A percentile compares a stretch with the other conserved stretches of the same genome.
Conservation (phyloP, 2,329 filamentous ascomycete genomes). For the Kalmusia sp. region DNA sequence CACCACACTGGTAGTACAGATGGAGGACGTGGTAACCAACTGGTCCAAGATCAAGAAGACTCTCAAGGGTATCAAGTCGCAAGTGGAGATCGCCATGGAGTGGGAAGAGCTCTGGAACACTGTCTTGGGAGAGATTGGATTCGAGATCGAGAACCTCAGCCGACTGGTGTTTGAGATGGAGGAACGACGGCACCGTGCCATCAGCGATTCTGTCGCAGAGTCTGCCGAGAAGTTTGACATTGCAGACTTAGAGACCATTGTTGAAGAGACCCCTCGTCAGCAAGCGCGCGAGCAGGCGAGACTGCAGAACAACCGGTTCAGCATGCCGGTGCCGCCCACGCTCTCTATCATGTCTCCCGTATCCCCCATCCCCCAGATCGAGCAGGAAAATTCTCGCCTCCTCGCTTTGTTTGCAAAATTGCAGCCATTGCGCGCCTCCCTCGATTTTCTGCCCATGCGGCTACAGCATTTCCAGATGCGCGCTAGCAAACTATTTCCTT, state of each 20-base stretch:
- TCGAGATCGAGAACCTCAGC: conserved; percentile 81
- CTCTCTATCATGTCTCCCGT: conserved; percentile 69
- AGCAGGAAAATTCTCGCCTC: conserved; percentile 85
- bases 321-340: conserved; percentile 66
- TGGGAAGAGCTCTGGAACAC: conserved; percentile 98
- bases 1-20: conserved; percentile 78
- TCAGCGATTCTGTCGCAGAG: conserved; percentile 64
- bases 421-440: conserved; percentile 88
- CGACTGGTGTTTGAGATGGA: conserved; percentile 97
- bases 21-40: conserved; percentile 84
- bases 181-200: conserved; percentile 84
- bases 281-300: conserved; percentile 63
- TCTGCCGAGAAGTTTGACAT: conserved; percentile 75
- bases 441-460: conserved; percentile 96
- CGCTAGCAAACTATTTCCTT: conserved; percentile 81
- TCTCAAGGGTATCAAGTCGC: conserved; percentile 80
- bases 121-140: conserved; percentile 90
- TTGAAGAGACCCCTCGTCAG: conserved; percentile 78
- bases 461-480: conserved; percentile 83
- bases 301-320: conserved; percentile 70
- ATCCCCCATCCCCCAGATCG: conserved; percentile 60
- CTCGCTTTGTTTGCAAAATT: conserved; percentile 92
- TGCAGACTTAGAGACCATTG: conserved; percentile 88
- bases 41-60: conserved; percentile 84
- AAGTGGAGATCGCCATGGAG: conserved; percentile 97